Evolutionary conservation across 345 rosid species (phyloP).

Genomic region (Clausena lansium): DNA sequence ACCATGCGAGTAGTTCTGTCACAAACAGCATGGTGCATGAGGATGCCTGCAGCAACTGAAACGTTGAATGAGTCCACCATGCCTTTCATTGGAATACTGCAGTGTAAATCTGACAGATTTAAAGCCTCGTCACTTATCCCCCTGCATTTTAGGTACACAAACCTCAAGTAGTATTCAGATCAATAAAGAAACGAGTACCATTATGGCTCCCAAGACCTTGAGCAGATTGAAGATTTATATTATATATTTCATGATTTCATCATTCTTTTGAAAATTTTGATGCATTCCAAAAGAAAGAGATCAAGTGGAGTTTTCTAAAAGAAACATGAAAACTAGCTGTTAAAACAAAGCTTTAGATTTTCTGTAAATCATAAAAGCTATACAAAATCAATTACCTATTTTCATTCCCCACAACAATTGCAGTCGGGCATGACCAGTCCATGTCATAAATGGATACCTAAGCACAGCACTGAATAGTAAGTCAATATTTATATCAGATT

Average conservation of each 20-base stretch:
- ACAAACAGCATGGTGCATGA: conserved; percentile 90
- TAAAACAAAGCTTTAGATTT: background rate
- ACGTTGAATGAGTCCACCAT: conserved; percentile 98
- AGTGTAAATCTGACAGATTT: conserved; percentile 69
- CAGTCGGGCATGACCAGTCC: conserved; percentile 95
- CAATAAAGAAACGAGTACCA: background rate
- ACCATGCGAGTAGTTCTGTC: conserved; percentile 83
- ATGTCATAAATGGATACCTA: conserved; percentile 87
- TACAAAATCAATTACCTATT: conserved; percentile 38
- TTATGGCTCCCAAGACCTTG: background rate
- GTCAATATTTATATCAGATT: background rate
- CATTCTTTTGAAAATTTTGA: background rate
- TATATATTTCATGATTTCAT: background rate
- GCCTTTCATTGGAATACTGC: conserved; percentile 95
- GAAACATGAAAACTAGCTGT: too few species aligned
- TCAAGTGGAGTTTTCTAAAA: background rate
- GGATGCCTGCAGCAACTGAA: conserved; percentile 92
- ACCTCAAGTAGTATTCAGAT: background rate
- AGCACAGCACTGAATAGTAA: conserved; percentile 2
- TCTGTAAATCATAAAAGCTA: background rate
- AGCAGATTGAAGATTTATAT: background rate
- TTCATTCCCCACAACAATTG: conserved; percentile 95
- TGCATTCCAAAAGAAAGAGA: background rate
- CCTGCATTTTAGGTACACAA: conserved; percentile 37
- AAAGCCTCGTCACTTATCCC: conserved; percentile 87